Percentiles rank a stretch among this genome's conserved stretches.
phyloP scores from a whole-genome alignment of 345 rosid genomes.

The Syzygium jambos region DNA sequence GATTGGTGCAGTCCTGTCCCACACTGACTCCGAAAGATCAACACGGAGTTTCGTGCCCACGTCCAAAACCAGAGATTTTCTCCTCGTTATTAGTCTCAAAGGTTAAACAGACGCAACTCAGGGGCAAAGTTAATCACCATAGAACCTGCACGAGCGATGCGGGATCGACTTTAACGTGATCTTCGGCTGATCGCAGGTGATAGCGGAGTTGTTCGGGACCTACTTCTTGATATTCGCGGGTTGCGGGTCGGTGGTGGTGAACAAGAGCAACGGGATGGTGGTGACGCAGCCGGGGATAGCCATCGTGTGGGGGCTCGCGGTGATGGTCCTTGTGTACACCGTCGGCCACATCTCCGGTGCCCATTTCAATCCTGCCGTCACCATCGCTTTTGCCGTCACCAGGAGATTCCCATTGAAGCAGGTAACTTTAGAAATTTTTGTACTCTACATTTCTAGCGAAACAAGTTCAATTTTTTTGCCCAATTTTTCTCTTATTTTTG shows the following conservation, averaged over 20 bases:
- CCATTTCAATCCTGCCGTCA: slow-evolving; percentile 94
- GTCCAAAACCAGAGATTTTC: neutral
- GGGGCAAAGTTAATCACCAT: neutral
- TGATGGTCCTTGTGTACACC: slow-evolving; percentile 76
- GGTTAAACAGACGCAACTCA: neutral
- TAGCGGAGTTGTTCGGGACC: slow-evolving; percentile 79
- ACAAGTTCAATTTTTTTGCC: neutral
- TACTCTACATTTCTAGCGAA: neutral
- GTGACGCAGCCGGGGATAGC: slow-evolving; percentile 75
- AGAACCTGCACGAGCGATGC: neutral
- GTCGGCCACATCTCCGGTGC: slow-evolving; percentile 97
- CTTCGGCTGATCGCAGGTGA: slow-evolving; percentile 23
- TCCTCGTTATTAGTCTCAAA: neutral
- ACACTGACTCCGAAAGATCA: neutral
- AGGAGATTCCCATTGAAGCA: slow-evolving; percentile 77
- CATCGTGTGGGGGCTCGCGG: slow-evolving; percentile 82
- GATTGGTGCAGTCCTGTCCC: neutral
- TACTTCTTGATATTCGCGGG: slow-evolving; percentile 92
- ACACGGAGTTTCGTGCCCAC: neutral
- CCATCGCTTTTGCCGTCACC: slow-evolving; percentile 82
- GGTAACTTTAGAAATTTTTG: slow-evolving; percentile 9
- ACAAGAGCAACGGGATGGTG: slow-evolving; percentile 45
- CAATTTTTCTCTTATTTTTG: neutral
- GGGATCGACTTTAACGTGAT: neutral
- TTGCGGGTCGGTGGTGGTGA: slow-evolving; percentile 68